phyloP scores from a whole-genome alignment of 2,329 filamentous ascomycete species.

The Xylaria multiplex region DNA sequence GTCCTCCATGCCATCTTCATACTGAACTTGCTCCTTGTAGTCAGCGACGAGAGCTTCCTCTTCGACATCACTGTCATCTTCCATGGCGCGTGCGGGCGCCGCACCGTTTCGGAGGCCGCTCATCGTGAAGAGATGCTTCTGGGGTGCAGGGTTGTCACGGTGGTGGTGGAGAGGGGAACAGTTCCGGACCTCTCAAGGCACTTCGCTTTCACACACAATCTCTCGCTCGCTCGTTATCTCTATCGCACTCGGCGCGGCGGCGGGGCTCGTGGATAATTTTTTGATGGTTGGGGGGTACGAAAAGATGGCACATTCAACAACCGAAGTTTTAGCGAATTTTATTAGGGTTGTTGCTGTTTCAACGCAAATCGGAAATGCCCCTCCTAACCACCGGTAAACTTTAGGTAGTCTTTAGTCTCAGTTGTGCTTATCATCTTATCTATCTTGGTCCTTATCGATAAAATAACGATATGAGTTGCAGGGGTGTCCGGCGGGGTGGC shows the following conservation, averaged over 20 bases:
- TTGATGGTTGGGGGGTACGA: constrained; percentile 35
- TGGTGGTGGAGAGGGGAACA: constrained; percentile 39
- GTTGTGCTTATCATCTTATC: constrained; percentile 20
- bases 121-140: constrained; percentile 56
- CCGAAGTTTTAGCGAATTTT: constrained; percentile 48
- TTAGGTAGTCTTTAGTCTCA: not conserved
- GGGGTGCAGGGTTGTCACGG: constrained; percentile 23
- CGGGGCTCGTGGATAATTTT: constrained; percentile 46
- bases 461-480: too few relatives aligned
- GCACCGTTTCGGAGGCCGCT: constrained; percentile 70
- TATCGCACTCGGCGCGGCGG: constrained; percentile 32
- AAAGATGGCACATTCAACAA: constrained; percentile 35
- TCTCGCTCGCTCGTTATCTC: not conserved
- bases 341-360: constrained; percentile 45
- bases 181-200: constrained; percentile 33
- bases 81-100: constrained; percentile 68
- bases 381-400: not conserved
- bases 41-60: constrained; percentile 96
- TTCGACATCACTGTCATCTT: constrained; percentile 92
- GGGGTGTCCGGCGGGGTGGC: not conserved
- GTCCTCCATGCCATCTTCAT: constrained; percentile 85
- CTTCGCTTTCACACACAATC: constrained; percentile 26
- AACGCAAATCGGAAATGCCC: not conserved
- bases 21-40: constrained; percentile 96
- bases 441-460: constrained; percentile 26